These are phyloP conservation scores for Albugo laibachii DNA, from an alignment of 352 stramenopile genomes.

Conservation along the genomic window DNA sequence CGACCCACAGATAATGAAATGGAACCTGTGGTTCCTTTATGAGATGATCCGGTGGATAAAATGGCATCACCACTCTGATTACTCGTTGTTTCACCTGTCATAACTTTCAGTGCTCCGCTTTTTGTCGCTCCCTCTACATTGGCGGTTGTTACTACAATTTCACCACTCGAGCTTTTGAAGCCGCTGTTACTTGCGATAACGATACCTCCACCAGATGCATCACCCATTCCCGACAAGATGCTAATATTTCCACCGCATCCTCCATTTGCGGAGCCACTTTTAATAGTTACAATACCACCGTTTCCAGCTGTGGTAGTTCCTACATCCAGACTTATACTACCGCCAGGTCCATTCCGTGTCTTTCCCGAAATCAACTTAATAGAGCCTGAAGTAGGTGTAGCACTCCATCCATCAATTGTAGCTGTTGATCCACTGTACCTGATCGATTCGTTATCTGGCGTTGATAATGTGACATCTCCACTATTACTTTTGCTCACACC, in stretches of 20 bases:
- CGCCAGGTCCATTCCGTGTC: neutral
- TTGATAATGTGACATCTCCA: no score
- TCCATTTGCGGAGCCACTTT: neutral
- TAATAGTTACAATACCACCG: neutral
- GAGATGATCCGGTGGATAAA: neutral
- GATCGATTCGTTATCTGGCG: no score
- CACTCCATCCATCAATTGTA: no score
- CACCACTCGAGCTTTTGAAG: neutral
- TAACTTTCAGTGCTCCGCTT: neutral
- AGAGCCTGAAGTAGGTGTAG: no score
- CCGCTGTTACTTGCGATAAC: neutral
- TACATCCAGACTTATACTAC: neutral
- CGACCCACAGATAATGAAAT: constrained; percentile 2
- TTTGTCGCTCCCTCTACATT: no score
- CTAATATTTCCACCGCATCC: constrained; percentile 2
- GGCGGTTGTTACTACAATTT: neutral
- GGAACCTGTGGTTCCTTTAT: neutral
- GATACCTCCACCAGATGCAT: constrained; percentile 1
- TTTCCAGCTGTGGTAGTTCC: constrained; percentile 2
- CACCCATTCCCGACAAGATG: neutral
- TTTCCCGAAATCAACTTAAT: no score
- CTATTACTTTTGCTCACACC: neutral
- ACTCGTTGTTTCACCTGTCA: neutral
- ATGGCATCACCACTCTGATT: constrained; percentile 1
- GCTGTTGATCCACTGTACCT: no score